Evolutionary conservation across 2,329 filamentous ascomycete species (phyloP), one percentile per base, ranked within the genome.

Genomic region (Ophiostoma himal-ulmi): DNA sequence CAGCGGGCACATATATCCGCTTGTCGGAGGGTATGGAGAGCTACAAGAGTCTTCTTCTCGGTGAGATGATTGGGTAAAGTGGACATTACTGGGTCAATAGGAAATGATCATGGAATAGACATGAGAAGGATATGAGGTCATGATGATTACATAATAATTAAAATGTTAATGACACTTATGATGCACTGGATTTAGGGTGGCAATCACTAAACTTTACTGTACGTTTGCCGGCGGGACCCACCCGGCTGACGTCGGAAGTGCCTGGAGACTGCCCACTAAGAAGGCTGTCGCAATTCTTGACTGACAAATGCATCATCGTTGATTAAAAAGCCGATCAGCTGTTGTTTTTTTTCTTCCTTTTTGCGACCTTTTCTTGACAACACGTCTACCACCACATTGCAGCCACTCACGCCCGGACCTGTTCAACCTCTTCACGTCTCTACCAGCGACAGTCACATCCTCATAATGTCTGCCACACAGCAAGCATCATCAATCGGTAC

Each of bases 1-100:
- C 91, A 5, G 92, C 92, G 0, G 91, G 89, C 0, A 88, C 93
- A 68, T 79, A 96, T 75, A 86, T 98, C 44, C 90, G 90, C 76
- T 83, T 93, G 74, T 86, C 89, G 66, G 94, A 97, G 79, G 88
- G 92, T 10, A 88, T 94, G 74, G 92, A 96, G 76, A 91, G 88
- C 79, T 93, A 93, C 77, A 90, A 94, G 78, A 86, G 88, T 70
- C 78, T 92, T 71, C 79, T 97, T 75, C 86, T 95, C 81, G 93
- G 93, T 1, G 86, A 92, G 72, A 78, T 88, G 81, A 81, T 87
- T 70, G 77, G 77, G 13, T 77, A 68, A 71, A 11, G 8, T 6
- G 39, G 6, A 39, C 1, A 20, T n/a, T 30, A 30, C 30, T 20
- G 17, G 44, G 44, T n/a, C 17, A 6, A 48, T 7, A 48, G 44